A percentile compares a stretch with the other conserved stretches of the same genome.
These are phyloP conservation scores for Trichoderma gamsii DNA, from an alignment of 495 filamentous ascomycete species.

Conservation along the genomic window DNA sequence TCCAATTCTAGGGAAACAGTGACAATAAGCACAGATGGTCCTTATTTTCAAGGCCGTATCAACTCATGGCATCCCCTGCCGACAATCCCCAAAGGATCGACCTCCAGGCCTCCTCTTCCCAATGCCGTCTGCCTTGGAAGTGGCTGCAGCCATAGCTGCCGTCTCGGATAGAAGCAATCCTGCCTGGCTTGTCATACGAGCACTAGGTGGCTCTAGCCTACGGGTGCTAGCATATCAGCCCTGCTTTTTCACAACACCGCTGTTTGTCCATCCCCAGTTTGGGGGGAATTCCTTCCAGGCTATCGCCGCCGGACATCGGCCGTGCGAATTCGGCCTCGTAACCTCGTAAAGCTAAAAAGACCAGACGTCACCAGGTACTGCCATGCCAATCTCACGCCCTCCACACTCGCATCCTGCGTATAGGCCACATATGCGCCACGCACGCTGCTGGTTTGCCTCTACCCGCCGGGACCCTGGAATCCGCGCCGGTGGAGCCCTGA, in stretches of 20 bases:
- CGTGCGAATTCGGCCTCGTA: neutral
- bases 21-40: no score
- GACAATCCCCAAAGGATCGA: neutral
- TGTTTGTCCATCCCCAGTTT: no score
- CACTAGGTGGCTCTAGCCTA: no score
- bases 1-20: no score
- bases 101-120: neutral
- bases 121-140: neutral
- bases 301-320: neutral
- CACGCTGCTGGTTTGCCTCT: neutral
- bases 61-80: neutral
- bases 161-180: no score
- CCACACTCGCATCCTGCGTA: neutral
- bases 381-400: neutral
- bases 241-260: no score
- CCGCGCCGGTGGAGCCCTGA: neutral
- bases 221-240: no score
- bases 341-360: neutral
- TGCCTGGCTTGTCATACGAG: no score
- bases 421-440: neutral
- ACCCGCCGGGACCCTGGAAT: constrained; percentile 2
- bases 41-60: no score
- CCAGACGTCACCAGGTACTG: neutral
- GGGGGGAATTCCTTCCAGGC: neutral
- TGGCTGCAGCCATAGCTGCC: neutral